Percentiles rank a stretch among this genome's conserved stretches.
Evolutionary conservation across 2,329 filamentous ascomycete species (phyloP).

Genomic region (Didymosphaeria variabile): DNA sequence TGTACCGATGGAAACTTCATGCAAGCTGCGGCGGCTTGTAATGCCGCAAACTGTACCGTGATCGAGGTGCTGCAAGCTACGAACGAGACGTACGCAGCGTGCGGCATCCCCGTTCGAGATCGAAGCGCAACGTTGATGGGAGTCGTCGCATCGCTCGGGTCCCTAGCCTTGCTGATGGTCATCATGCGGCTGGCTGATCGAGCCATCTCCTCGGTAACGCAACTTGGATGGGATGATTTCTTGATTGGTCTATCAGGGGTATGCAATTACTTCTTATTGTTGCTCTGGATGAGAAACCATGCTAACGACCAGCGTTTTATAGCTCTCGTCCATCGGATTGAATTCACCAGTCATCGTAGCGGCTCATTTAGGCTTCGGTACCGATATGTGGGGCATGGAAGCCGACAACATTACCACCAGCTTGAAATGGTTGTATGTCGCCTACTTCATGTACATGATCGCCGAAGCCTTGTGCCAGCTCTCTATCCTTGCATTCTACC

Average conservation of each 20-base stretch:
- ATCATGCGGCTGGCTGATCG: slow-evolving; percentile 36
- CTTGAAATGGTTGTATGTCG: slow-evolving; percentile 40
- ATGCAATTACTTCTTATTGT: slow-evolving; percentile 13
- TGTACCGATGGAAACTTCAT: slow-evolving; percentile 37
- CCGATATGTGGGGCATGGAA: slow-evolving; percentile 42
- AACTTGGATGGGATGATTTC: slow-evolving; percentile 43
- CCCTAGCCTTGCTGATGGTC: slow-evolving; percentile 39
- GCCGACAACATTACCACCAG: slow-evolving; percentile 37
- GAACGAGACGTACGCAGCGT: slow-evolving; percentile 38
- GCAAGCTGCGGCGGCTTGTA: slow-evolving; percentile 32
- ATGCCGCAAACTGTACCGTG: slow-evolving; percentile 39
- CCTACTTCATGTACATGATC: slow-evolving; percentile 43
- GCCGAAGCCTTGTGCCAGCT: slow-evolving; percentile 39
- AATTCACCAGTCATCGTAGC: slow-evolving; percentile 39
- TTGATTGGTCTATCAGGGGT: slow-evolving; percentile 41
- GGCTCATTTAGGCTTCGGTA: slow-evolving; percentile 36
- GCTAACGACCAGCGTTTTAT: slow-evolving; percentile 10
- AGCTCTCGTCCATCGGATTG: slow-evolving; percentile 37
- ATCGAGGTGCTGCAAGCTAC: slow-evolving; percentile 35
- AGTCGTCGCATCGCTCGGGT: slow-evolving; percentile 32
- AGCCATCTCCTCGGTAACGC: slow-evolving; percentile 29
- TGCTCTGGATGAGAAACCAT: not conserved
- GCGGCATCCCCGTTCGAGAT: slow-evolving; percentile 35
- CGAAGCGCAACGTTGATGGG: slow-evolving; percentile 31
- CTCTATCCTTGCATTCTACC: slow-evolving; percentile 44